Conservation (phyloP, 768 basidiomycete genomes). For the Lentinus tigrinus region DNA sequence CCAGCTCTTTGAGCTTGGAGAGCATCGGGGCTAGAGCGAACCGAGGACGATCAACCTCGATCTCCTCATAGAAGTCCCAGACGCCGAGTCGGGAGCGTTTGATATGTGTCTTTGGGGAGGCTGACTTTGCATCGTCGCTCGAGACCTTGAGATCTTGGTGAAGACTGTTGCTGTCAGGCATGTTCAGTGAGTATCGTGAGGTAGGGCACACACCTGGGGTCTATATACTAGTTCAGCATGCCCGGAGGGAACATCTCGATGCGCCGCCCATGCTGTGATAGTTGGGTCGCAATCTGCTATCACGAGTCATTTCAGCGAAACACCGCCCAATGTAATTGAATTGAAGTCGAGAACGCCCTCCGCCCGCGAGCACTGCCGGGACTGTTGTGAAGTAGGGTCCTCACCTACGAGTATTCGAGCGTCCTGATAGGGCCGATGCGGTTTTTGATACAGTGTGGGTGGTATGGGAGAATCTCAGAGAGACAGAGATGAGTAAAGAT, state of each 20-base stretch:
- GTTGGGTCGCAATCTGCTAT: too few relatives aligned
- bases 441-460: too few relatives aligned
- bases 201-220: too few relatives aligned
- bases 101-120: slow-evolving; percentile 25
- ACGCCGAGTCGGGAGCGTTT: slow-evolving; percentile 64
- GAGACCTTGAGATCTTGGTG: not conserved
- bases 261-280: not conserved
- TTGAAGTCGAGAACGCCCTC: too few relatives aligned
- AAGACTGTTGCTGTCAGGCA: slow-evolving; percentile 30
- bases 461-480: too few relatives aligned
- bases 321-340: too few relatives aligned
- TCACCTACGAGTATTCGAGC: too few relatives aligned
- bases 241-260: not conserved
- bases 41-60: slow-evolving; percentile 36
- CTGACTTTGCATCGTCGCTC: not conserved
- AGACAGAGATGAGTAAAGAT: too few relatives aligned
- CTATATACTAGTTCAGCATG: not conserved
- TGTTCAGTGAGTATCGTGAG: slow-evolving; percentile 32
- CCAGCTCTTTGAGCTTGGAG: slow-evolving; percentile 46
- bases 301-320: too few relatives aligned
- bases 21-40: slow-evolving; percentile 41
- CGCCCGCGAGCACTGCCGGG: too few relatives aligned
- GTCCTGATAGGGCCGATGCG: too few relatives aligned
- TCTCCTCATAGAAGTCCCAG: slow-evolving; percentile 76
- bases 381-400: too few relatives aligned